phyloP scores from a whole-genome alignment of 768 basidiomycete genomes.

The Kwoniella pini region DNA sequence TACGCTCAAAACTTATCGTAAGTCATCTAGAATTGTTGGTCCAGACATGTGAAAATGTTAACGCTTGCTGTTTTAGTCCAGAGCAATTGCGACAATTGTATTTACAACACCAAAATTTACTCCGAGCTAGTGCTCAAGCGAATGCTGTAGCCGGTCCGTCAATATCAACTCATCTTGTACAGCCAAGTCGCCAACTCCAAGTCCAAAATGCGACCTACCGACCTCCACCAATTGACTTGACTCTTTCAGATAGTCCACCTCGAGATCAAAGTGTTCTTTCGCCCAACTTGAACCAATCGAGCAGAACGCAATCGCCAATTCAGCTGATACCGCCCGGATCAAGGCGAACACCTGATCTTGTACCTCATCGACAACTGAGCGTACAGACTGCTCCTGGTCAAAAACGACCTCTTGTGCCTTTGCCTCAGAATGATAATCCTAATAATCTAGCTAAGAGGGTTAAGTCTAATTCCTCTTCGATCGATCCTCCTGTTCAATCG shows the following conservation, averaged over 20 bases:
- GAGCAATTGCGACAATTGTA: background rate
- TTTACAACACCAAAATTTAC: background rate
- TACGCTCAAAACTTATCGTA: background rate
- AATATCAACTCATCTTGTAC: background rate
- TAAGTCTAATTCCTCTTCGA: constrained; percentile 19
- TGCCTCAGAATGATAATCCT: background rate
- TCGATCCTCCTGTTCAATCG: constrained; percentile 12
- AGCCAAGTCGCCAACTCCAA: background rate
- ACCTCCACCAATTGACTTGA: background rate
- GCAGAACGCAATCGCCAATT: constrained; percentile 1
- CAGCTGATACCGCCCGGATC: constrained; percentile 2
- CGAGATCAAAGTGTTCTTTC: background rate
- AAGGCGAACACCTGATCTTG: background rate
- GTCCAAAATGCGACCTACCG: background rate
- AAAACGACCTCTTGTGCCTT: constrained; percentile 13
- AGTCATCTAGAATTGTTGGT: background rate
- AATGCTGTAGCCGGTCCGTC: background rate
- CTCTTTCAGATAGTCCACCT: background rate
- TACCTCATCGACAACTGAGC: background rate
- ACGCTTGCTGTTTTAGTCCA: background rate
- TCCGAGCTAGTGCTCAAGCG: background rate
- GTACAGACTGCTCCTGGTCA: constrained; percentile 5
- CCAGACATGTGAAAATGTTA: no score
- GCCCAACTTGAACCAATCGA: background rate
- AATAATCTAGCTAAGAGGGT: background rate